Evolutionary conservation across 768 basidiomycete genomes (phyloP), one percentile per base, ranked within the genome.

Genomic region (Tricholoma terreum): DNA sequence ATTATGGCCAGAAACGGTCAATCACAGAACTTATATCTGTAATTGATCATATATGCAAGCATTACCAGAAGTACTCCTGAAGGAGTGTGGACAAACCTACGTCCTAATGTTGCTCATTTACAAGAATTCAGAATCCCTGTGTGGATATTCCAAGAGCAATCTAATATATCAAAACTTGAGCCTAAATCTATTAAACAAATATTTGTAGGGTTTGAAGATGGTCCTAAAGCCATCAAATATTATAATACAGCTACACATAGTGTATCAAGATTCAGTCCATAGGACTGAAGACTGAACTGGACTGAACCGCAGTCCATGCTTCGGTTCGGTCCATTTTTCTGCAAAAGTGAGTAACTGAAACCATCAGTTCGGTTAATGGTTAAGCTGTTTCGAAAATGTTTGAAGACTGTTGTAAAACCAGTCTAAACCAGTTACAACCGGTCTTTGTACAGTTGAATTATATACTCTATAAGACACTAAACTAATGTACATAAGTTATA

Each of bases 1-100:
- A 24, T 43, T 61, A 22, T 61, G 57, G 54, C 45, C 42, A 11
- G 54, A 61, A 42, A 56, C 57, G 10, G 36, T 21, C 12, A 22
- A 19, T 12, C 48, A 57, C 22, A 40, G 36, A 6, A 50, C 48
- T 10, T 58, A 56, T 51, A n/a, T 61, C 7, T 10, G 27, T 2
- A 58, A 61, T 27, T 21, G 50, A 27, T 27, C 24, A 27, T 50
- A 43, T 12, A 54, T 51, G 4, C 17, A 33, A 2, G 30, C 43
- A 9, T 50, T 60, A 9, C 21, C 31, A 3, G 36, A 46, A 56
- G 53, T 27, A 53, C 59, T 5, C 55, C 59, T 3, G 30, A 40
- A 9, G 21, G 57, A 34, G 42, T 19, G 10, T 54, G 52, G 2
- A 57, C 52, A 6, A 40, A 42, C 6, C 45, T 10, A 12, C 53